Base-by-base conservation (phyloP, 495 filamentous ascomycete species). In the Penicillium diatomitis region DNA sequence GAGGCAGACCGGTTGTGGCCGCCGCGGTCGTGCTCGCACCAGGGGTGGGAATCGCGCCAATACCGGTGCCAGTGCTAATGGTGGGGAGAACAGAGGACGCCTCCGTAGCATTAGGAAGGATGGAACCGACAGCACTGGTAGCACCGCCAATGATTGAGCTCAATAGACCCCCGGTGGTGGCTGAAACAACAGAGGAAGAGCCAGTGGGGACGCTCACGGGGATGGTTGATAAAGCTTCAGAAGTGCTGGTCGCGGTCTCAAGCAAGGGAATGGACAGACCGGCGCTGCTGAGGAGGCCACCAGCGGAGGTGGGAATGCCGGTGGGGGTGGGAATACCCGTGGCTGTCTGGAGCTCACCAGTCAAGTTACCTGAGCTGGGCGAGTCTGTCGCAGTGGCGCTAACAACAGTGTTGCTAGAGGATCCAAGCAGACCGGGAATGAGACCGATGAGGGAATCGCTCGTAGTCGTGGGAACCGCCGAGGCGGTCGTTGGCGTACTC, bases 141-240 rank as follows among this genome's bases (percentile, higher is more conserved):
- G 53, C 5, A 31, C 48, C 30, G 27, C 38, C 35, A 2, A 57
- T 8, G 32, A 59, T 11, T 6, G 47, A 46, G 10, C 10, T 44
- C 28, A 53, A 36, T 5, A 40, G 32, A 46, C 53, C 49, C 1
- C 36, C 35, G 35, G 34, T 51, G 2, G 45, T 50, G 36, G 47
- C 52, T 8, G 52, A 34, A 10, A 51, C 48, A 29, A 59, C 32
- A 28, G 47, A 52, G 4, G 59, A 38, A 30, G 52, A 48, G 31
- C 47, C 51, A 41, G 49, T 49, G 41, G 66, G 60, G 46, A 62
- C 55, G 44, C 57, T 64, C 41, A 67, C 55, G 29, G 59, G 53
- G 11, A 68, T 61, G 32, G 55, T 56, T 11, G 49, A 20, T 20
- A 2, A 47, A 33, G 51, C 38, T 29, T 53, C 34, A 42, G 38